Conservation (phyloP, 2,329 filamentous ascomycete species). For the Boeremia exigua region DNA sequence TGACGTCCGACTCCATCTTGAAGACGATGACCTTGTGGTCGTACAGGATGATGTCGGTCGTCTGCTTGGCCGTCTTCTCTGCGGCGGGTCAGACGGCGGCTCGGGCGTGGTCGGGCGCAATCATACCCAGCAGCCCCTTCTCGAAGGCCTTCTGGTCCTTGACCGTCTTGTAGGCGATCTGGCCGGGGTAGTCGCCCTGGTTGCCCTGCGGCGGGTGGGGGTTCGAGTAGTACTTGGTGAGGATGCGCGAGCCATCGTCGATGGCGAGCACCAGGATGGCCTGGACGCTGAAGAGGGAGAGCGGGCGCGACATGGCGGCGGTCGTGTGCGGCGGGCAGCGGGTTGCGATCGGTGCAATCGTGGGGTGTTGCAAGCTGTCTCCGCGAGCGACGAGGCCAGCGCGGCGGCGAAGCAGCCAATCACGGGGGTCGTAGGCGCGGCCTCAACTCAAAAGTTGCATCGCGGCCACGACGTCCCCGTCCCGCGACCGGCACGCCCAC, state of each 20-base stretch:
- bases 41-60: conserved; percentile 94
- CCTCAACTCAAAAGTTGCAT: conserved; percentile 2
- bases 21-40: conserved; percentile 96
- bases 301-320: conserved; percentile 60
- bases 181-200: conserved; percentile 64
- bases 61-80: conserved; percentile 94
- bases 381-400: conserved; percentile 11
- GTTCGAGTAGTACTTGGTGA: conserved; percentile 88
- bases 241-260: conserved; percentile 89
- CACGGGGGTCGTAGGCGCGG: conserved; percentile 24
- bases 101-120: conserved; percentile 81
- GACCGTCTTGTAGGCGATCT: conserved; percentile 82
- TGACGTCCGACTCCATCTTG: conserved; percentile 97
- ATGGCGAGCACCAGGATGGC: conserved; percentile 63
- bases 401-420: conserved; percentile 37
- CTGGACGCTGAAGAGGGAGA: conserved; percentile 62
- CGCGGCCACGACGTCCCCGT: not conserved
- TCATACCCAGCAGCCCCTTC: conserved; percentile 75
- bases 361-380: conserved; percentile 39
- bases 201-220: conserved; percentile 70
- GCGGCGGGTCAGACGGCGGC: conserved; percentile 25
- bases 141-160: conserved; percentile 97
- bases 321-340: conserved; percentile 26
- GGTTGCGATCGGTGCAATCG: not conserved
- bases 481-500: not conserved